phyloP scores from a whole-genome alignment of 768 basidiomycete genomes.

The Hydnum rufescens region DNA sequence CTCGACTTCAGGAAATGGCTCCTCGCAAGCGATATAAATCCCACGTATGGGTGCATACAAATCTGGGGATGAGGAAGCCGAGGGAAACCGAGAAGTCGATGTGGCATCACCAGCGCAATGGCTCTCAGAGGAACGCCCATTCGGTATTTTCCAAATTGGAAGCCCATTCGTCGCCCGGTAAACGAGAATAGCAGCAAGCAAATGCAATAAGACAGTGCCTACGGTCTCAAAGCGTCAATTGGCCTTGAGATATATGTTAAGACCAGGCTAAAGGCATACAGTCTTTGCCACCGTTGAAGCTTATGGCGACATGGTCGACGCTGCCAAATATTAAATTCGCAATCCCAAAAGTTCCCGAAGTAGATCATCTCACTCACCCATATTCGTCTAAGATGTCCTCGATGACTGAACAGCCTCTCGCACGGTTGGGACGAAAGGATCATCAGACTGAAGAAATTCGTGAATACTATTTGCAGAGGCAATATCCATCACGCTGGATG shows the following conservation, averaged over 20 bases:
- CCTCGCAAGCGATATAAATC: conserved; percentile 78
- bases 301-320: conserved; percentile 54
- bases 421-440: conserved; percentile 20
- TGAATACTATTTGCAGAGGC: conserved; percentile 6
- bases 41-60: conserved; percentile 22
- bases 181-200: conserved; percentile 43
- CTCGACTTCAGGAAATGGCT: conserved; percentile 73
- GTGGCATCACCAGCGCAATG: not conserved
- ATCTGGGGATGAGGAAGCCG: conserved; percentile 18
- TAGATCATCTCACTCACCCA: conserved; percentile 39
- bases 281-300: conserved; percentile 98
- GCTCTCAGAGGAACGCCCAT: too few relatives aligned
- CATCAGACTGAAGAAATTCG: not conserved
- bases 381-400: conserved; percentile 54
- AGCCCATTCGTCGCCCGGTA: not conserved
- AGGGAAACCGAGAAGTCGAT: conserved; percentile 3
- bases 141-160: too few relatives aligned
- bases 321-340: conserved; percentile 20
- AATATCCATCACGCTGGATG: not conserved
- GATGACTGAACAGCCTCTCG: conserved; percentile 71
- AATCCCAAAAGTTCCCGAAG: not conserved
- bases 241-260: conserved; percentile 2
- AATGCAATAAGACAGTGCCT: conserved; percentile 92
- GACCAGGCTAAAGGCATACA: conserved; percentile 29
- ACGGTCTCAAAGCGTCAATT: not conserved